phyloP scores from a whole-genome alignment of 1,139 yeast species.

The Yamadazyma dushanensis region DNA sequence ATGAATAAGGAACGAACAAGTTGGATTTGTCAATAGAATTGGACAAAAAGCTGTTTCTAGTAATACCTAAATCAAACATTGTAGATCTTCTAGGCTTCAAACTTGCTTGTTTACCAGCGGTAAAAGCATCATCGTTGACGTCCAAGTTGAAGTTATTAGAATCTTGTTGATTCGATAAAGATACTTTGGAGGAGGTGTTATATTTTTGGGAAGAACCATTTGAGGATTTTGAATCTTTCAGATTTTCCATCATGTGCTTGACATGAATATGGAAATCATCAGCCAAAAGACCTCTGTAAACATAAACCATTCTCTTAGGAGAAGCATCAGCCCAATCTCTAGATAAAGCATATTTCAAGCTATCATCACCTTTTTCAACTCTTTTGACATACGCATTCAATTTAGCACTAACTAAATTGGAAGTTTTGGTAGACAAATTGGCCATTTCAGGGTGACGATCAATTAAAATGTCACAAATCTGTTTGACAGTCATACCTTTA shows the following conservation, averaged over 20 bases:
- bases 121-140: constrained; percentile 15
- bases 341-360: constrained; percentile 68
- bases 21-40: constrained; percentile 50
- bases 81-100: constrained; percentile 48
- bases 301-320: constrained; percentile 85
- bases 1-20: constrained; percentile 65
- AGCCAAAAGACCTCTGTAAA: constrained; percentile 73
- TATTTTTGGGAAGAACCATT: neutral
- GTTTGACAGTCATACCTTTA: constrained; percentile 82
- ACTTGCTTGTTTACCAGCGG: constrained; percentile 27
- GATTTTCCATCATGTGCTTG: constrained; percentile 49
- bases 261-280: constrained; percentile 72
- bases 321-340: constrained; percentile 90
- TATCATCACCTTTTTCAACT: constrained; percentile 76
- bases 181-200: neutral
- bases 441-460: constrained; percentile 83
- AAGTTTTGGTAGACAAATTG: constrained; percentile 73
- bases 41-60: constrained; percentile 46
- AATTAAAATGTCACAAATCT: constrained; percentile 70
- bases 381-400: constrained; percentile 81
- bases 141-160: constrained; percentile 3
- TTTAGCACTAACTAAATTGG: constrained; percentile 78
- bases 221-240: constrained; percentile 22
- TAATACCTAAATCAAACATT: constrained; percentile 48
- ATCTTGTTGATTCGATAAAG: constrained; percentile 6